These are phyloP conservation scores for Pluteus cervinus DNA, from an alignment of 768 basidiomycete genomes.

Conservation along the genomic window DNA sequence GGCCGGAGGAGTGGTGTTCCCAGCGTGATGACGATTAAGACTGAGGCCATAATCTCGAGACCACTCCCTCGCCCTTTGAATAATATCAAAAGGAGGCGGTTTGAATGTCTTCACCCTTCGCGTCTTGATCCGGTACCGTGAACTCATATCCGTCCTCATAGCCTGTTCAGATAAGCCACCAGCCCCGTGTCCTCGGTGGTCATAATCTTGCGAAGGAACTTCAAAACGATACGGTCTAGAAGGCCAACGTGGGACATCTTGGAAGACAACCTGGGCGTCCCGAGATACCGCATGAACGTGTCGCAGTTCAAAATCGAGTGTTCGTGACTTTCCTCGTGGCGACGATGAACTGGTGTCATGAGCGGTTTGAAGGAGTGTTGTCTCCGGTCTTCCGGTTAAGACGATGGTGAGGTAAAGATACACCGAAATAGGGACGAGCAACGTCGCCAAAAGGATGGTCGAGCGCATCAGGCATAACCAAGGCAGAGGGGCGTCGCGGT, in stretches of 20 bases:
- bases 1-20: no score
- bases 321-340: constrained; percentile 4
- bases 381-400: no score
- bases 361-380: constrained; percentile 7
- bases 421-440: constrained; percentile 38
- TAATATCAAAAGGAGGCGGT: constrained; percentile 43
- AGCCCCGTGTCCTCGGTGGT: background rate
- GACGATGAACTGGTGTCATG: constrained; percentile 7
- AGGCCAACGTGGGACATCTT: constrained; percentile 38
- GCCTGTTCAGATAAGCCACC: constrained; percentile 3
- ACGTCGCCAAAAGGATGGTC: constrained; percentile 37
- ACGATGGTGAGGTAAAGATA: constrained; percentile 16
- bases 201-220: background rate
- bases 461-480: constrained; percentile 44
- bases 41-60: constrained; percentile 39
- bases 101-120: constrained; percentile 31
- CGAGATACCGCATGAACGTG: constrained; percentile 54
- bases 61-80: no score
- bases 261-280: constrained; percentile 46
- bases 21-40: constrained; percentile 32
- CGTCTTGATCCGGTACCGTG: constrained; percentile 32
- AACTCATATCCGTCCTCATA: constrained; percentile 5
- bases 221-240: constrained; percentile 6
- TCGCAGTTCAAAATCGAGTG: constrained; percentile 49
- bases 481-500: background rate